Base-by-base conservation (phyloP, 2,329 filamentous ascomycete species). In the Sphaerulina vaccinii region DNA sequence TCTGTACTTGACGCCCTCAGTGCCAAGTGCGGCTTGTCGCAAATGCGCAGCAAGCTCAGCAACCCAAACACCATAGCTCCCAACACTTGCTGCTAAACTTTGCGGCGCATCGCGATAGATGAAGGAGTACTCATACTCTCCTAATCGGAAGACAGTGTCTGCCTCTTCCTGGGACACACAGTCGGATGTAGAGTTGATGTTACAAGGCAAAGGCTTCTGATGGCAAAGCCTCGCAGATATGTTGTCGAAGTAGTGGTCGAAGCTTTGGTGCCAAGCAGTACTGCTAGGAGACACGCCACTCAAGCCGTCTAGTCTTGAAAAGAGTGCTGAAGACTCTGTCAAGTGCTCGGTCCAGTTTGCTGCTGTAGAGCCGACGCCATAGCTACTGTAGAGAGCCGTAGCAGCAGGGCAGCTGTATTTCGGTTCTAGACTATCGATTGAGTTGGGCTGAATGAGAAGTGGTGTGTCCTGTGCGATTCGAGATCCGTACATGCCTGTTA, bases 181-280 rank as follows among this genome's bases (percentile, higher is more conserved):
- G 0, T 72, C 70, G 0, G 71, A 58, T 0, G 68, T 71, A 47
- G 78, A 75, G 55, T 77, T 77, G 48, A 57, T 68, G 56, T 79
- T 81, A 71, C 88, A 92, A 0, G 88, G 88, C 0, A 91, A 73
- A 0, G 86, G 80, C 62, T 86, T 88, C 15, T 70, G 73, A 65
- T 93, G 88, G 67, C 88, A 93, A 65, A 90, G 85, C 0, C 88
- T 79, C 0, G 88, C 85, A 0, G 87, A 90, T 1, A 93, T 78
- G 63, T 90, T 93, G 67, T 93, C 89, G 62, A 85, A 93, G 72
- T 93, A 93, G 69, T 90, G 88, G 65, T 93, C 89, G 62, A 87
- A 85, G 47, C 79, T 84, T 35, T 71, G 76, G 64, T 92, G 87
- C 74, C 88, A 93, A 3, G 76, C 84, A 0, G 66, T 64, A 54